Evolutionary conservation across 805 yeast genomes (phyloP), one percentile per base, ranked within the genome.

Genomic region (Myxozyma sirexii): DNA sequence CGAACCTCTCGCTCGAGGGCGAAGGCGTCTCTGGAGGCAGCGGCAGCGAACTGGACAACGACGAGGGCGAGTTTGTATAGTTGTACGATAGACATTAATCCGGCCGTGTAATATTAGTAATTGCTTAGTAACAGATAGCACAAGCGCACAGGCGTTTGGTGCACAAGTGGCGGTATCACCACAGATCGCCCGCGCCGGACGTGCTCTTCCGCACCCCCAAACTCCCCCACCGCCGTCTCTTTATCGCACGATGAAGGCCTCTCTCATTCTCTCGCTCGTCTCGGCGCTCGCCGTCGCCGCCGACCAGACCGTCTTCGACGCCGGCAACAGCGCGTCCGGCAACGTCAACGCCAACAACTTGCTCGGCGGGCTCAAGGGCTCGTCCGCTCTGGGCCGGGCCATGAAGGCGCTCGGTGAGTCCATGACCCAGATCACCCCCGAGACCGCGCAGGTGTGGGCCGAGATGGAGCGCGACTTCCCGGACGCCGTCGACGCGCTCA

Each of bases 401-500:
- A 29, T 62, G 52, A 33, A 29, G 46, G 60, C 51, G 21, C 59
- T 62, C 47, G 65, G 65, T 31, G 57, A 56, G 29, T 55, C 64
- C 21, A 41, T 62, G 57, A 49, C 52, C 55, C 56, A 51, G 41
- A 56, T 62, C 56, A 31, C 57, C 15, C 53, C 57, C 54, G 64
- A 55, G 46, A 60, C 65, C 51, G 65, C 61, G 5, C 31, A 62
- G 46, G 39, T 59, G 39, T 67, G 70, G 69, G 59, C 65, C 21
- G 67, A 64, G 59, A 63, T 67, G 59, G 57, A 62, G 61, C 54
- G 56, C 48, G 64, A 60, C 35, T 67, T 54, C 63, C 68, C 68
- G 31, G 65, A 67, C 10, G 63, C 54, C 33, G 64, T 67, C 19
- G 24, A 41, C 41, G 35, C 63, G 50, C 56, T 67, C 48, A 55